Base-by-base conservation (phyloP, 345 rosid genomes). In the Noccaea bulbosa region DNA sequence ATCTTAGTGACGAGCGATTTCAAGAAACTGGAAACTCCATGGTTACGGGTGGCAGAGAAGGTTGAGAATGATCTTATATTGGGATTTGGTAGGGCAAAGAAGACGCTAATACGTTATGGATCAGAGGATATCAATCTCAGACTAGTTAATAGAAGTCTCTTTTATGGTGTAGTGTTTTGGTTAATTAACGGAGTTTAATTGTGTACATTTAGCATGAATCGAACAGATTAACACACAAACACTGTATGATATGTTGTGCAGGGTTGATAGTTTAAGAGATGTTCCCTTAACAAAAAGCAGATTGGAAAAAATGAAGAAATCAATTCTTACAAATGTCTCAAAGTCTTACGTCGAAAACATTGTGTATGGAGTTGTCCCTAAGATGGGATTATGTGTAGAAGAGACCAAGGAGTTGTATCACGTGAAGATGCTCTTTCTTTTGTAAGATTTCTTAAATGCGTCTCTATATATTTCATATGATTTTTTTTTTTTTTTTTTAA, bases 351-450 rank as follows among this genome's bases (percentile, higher is more conserved):
- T 72, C 44, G 81, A 76, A 14, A 77, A 70, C 6, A 52, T 84
- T 72, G 11, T 30, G n/a, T 41, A 62, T 72, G 76, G 37, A 72
- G 89, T 74, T 40, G 81, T 75, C 39, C 80, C 78, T 5, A 71
- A 68, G 24, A 58, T 91, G 35, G 87, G 82, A 49, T 33, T 82
- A 30, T 66, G 59, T 62, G 81, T 65, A 40, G 73, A 71, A 37
- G 62, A 76, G 78, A 82, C 67, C 32, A 73, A 84, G 67, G 91
- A 85, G 43, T 24, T 79, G 67, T 88, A 81, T 80, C 77, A 64
- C 52, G 82, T 89, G 14, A 81, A 76, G 90, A 91, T 91, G 7
- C 15, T 57, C 2, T 10, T 24, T 14, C 7, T 47, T 38, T 12
- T 17, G 35, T 11, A 55, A 47, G 57, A 16, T 5, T 47, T 4